These are phyloP conservation scores for Priceomyces fermenticarens DNA, from an alignment of 805 yeast genomes.

Conservation along the genomic window DNA sequence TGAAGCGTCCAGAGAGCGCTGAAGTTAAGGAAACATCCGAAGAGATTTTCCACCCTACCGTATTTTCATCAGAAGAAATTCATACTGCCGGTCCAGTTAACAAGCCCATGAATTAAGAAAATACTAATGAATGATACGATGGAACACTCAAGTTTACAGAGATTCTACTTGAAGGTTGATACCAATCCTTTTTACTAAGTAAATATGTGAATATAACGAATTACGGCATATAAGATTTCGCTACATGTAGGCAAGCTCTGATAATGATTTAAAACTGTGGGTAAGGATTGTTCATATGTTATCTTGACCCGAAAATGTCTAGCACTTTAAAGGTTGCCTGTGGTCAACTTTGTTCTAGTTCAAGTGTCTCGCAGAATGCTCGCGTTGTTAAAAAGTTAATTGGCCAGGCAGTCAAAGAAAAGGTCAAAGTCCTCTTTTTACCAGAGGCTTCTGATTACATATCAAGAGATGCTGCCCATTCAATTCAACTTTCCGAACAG, in stretches of 20 bases:
- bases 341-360: conserved; percentile 81
- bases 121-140: no score
- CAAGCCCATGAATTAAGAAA: conserved; percentile 6
- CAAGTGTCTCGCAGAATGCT: conserved; percentile 59
- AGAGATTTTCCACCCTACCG: conserved; percentile 36
- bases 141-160: no score
- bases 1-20: conserved; percentile 28
- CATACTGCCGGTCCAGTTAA: conserved; percentile 44
- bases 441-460: conserved; percentile 95
- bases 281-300: neutral
- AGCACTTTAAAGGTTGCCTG: conserved; percentile 51
- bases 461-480: conserved; percentile 65
- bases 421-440: conserved; percentile 70
- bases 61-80: conserved; percentile 40
- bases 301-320: neutral
- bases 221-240: no score
- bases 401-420: conserved; percentile 54
- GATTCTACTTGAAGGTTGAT: no score
- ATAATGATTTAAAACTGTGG: neutral
- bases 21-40: conserved; percentile 30
- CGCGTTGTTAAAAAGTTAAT: conserved; percentile 57
- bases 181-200: no score
- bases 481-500: conserved; percentile 52
- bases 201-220: no score
- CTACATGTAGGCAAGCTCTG: neutral